Evolutionary conservation across 164 flowering plant genomes (phyloP), one percentile per base, ranked within the genome.

Genomic region (Piper longum): DNA sequence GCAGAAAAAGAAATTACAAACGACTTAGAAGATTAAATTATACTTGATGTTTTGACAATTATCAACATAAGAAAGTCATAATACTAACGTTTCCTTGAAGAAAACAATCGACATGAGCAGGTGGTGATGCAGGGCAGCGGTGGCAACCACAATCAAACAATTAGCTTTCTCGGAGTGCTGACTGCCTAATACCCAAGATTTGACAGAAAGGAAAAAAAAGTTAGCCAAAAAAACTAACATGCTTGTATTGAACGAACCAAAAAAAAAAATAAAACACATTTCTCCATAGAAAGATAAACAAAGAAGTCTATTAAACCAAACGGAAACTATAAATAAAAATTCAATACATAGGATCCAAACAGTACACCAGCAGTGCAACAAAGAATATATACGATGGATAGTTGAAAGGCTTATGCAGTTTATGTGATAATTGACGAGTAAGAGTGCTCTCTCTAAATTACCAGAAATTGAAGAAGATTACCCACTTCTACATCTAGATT

Each of bases 151-250:
- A 86, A 48, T 45, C 39, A 72, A 86, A 88, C 56, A 70, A 66
- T 71, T 85, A 83, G 62, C 74, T 82, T 41, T 63, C 64, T 82
- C 81, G 79, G 67, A 88, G 64, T 52, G 83, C 88, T 66, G 79
- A 69, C 45, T 73, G 85, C 74, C 91, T 81, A 64, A 66, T 60
- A 19, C 62, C 82, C 96, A 84, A 67, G 26, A 63, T 60, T 55
- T 19, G 52, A 64, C 54, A 57, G 5, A 64, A 41, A 56, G 59
- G 59, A n/a, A 9, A 6, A 0, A 48, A 48, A 26, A 26, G 18
- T 26, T 26, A 60, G n/a, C 42, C 11, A 13, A 60, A 42, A 26
- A 41, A 43, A 36, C 26, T 7, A 36, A 4, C 39, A 60, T 7
- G 44, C 5, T 4, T 5, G 3, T 2, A 60, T 5, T 16, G 42